phyloP scores from a whole-genome alignment of 495 filamentous ascomycete species.

The Neurospora sp. region DNA sequence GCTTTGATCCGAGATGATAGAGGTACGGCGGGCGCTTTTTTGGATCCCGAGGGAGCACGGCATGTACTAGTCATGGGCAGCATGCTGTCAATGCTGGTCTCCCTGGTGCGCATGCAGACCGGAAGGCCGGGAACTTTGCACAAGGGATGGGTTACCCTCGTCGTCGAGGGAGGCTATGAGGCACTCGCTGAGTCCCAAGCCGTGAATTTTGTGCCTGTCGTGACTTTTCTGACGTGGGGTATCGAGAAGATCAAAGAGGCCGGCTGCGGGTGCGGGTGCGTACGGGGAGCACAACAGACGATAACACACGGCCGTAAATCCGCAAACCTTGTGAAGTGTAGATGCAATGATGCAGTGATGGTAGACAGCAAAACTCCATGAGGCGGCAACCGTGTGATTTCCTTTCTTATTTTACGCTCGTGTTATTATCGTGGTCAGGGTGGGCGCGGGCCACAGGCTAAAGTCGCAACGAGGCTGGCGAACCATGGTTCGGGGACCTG shows the following conservation, averaged over 20 bases:
- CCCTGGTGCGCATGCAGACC: slow-evolving; percentile 10
- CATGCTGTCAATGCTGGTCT: not conserved
- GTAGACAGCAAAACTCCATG: not conserved
- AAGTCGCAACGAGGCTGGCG: not conserved
- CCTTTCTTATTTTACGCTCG: not conserved
- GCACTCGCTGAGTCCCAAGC: not conserved
- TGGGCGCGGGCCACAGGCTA: not conserved
- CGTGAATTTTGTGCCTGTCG: not conserved
- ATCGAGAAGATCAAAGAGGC: not conserved
- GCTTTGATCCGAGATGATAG: not conserved
- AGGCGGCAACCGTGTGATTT: not conserved
- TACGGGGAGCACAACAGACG: slow-evolving; percentile 9
- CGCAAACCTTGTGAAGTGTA: not conserved
- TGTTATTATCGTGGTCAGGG: not conserved
- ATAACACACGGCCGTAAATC: slow-evolving; percentile 13
- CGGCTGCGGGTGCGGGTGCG: not conserved
- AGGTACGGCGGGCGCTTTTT: not conserved
- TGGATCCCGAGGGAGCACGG: not conserved
- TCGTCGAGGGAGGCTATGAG: not conserved
- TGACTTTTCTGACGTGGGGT: not conserved
- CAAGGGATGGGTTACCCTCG: not conserved
- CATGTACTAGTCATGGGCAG: not conserved
- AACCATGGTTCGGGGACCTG: not conserved
- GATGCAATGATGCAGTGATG: not conserved
- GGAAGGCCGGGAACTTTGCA: slow-evolving; percentile 17